A percentile compares a stretch with the other conserved stretches of the same genome.
Conservation (phyloP, 169 alveolate species). For the Plasmodium adleri region DNA sequence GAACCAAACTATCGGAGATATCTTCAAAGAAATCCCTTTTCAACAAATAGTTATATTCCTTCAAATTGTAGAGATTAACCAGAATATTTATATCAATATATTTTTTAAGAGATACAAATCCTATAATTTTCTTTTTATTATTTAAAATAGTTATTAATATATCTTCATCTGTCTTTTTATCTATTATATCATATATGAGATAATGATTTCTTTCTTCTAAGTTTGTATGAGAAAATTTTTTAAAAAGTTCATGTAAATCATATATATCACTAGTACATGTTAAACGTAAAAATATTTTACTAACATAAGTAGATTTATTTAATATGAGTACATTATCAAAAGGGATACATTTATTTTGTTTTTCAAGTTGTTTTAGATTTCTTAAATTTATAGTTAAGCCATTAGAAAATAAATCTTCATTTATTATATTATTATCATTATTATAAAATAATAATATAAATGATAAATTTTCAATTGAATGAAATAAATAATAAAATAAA, state of each 20-base stretch:
- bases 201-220: slow-evolving; percentile 17
- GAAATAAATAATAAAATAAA: slow-evolving; percentile 29
- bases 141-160: slow-evolving; percentile 37
- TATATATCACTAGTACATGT: slow-evolving; percentile 52
- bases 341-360: neutral
- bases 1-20: slow-evolving; percentile 8
- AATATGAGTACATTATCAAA: slow-evolving; percentile 16
- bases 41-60: slow-evolving; percentile 33
- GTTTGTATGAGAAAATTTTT: slow-evolving; percentile 9
- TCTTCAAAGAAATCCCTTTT: slow-evolving; percentile 11
- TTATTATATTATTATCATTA: slow-evolving; percentile 5
- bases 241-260: slow-evolving; percentile 59
- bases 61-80: slow-evolving; percentile 40
- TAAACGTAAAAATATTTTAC: slow-evolving; percentile 17
- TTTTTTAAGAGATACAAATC: slow-evolving; percentile 46
- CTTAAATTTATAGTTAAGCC: slow-evolving; percentile 34
- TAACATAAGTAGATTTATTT: slow-evolving; percentile 30
- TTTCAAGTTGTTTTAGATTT: neutral
- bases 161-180: slow-evolving; percentile 42
- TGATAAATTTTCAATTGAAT: slow-evolving; percentile 15
- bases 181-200: slow-evolving; percentile 50
- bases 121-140: slow-evolving; percentile 49
- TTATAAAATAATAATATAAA: slow-evolving; percentile 49
- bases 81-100: slow-evolving; percentile 54
- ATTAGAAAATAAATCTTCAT: slow-evolving; percentile 2